Evolutionary conservation across 441 rosid genomes (phyloP), one percentile per base, ranked within the genome.

Genomic region (Daphne laureola): DNA sequence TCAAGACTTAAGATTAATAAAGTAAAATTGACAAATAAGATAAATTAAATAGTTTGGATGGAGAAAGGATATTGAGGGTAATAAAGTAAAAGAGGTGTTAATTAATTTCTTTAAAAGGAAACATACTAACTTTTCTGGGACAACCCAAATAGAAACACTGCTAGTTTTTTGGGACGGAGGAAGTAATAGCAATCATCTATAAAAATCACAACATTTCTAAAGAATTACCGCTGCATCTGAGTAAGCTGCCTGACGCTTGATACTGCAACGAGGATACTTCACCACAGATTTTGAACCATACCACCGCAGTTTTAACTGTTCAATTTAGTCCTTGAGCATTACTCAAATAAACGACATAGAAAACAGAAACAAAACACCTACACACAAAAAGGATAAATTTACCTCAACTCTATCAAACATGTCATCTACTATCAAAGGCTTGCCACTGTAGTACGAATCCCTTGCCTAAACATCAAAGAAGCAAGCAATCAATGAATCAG

Each of bases 391-490:
- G 23, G 49, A 49, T 17, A 21, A 26, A 53, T 46, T 60, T 62
- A 91, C 98, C 98, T 91, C 98, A 52, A 91, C 91, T 79, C 96
- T 78, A 67, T 91, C 98, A 73, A 91, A 91, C 98, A 91, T 91
- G 78, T 86, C 96, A 51, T 86, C 98, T 48, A 84, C 70, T 54
- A 91, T 91, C 72, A 91, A 64, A 61, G 96, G 98, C 63, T 77
- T 67, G 4, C 96, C 96, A 49, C 77, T 84, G 76, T 91, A 88
- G 69, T 88, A 88, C 13, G 98, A 87, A 73, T 88, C 86, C 59
- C 78, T 71, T 3, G 98, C 96, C 95, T 91, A 64, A 17, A 46
- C 45, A 46, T 17, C 36, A 31, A 31, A 31, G 38, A 31, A 31
- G 38, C 8, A 31, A 31, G 7, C 38, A 31, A 31, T 31, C 9